Evolutionary conservation across 1,139 yeast genomes (phyloP), one percentile per base, ranked within the genome.

Genomic region (Kodamaea arcana): DNA sequence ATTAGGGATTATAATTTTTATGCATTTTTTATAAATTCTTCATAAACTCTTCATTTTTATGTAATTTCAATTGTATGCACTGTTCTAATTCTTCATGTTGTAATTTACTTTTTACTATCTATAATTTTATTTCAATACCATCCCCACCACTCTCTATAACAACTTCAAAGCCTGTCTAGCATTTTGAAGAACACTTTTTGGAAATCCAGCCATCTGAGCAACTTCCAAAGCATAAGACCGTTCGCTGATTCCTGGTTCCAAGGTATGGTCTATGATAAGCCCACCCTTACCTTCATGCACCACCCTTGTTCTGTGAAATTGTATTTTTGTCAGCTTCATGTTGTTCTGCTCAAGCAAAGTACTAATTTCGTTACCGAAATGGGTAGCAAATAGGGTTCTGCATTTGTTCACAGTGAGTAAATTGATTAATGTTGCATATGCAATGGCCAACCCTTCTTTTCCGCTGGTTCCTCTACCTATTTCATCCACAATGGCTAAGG

Each of bases 401-500:
- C 95, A 82, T 46, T 75, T 69, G 47, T 82, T 85, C 2, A 56
- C 60, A 7, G 62, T 56, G 11, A 77, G 50, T 33, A 92, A 58
- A 49, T 81, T 76, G 25, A 74, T 56, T 31, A 92, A 60, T 0
- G 94, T 75, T 0, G 95, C 94, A 62, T 72, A 88, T 0, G 98
- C 97, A 38, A 92, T 80, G 0, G 97, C 85, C 7, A 87, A 67
- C 1, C 98, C 97, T 59, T 92, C 98, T 36, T 69, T 68, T 0
- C 90, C 83, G 42, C 95, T 84, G 0, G 98, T 92, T 0, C 98
- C 98, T 41, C 98, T 69, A 0, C 98, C 98, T n/a, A 92, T 81
- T 50, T 92, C 98, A 60, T 92, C 98, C 30, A 92, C 76, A 22
- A 92, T 83, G 0, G 96, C 96, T 43, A 92, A 60, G 0, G 97